These are phyloP conservation scores for Macrocystidia cucumis DNA, from an alignment of 1,284 basidiomycete species.

Conservation along the genomic window DNA sequence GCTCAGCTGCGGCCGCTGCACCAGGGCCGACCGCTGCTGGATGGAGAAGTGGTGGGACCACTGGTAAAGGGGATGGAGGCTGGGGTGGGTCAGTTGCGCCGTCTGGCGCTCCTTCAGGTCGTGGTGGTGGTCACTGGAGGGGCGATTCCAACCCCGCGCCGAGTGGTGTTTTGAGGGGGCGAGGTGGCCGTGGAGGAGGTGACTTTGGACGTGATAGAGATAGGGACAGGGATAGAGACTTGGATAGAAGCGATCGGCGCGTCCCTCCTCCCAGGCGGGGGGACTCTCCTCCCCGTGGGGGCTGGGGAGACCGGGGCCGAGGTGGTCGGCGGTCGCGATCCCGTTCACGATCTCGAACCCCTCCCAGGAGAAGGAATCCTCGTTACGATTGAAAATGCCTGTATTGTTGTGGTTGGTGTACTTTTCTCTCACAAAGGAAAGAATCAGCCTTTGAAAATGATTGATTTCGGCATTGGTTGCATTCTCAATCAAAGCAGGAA, in stretches of 20 bases:
- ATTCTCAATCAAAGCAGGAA: no score
- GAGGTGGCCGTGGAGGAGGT: slow-evolving; percentile 35
- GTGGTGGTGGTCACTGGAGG: slow-evolving; percentile 64
- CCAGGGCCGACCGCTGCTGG: slow-evolving; percentile 24
- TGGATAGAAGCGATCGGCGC: slow-evolving; percentile 20
- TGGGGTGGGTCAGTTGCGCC: slow-evolving; percentile 32
- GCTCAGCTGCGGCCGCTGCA: slow-evolving; percentile 26
- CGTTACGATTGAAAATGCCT: no score
- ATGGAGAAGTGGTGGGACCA: slow-evolving; percentile 29
- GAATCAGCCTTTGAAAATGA: no score
- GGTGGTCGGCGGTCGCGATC: slow-evolving; percentile 25
- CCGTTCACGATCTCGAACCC: slow-evolving; percentile 21
- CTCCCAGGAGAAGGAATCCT: slow-evolving; percentile 15
- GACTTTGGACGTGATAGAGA: slow-evolving; percentile 25
- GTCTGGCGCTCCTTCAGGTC: slow-evolving; percentile 25
- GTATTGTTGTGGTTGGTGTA: no score
- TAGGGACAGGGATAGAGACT: slow-evolving; percentile 24
- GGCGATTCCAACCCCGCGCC: slow-evolving; percentile 46
- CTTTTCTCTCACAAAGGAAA: no score
- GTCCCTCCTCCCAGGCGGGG: slow-evolving; percentile 38
- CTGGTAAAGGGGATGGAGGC: slow-evolving; percentile 32
- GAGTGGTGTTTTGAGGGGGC: slow-evolving; percentile 27
- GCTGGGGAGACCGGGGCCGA: slow-evolving; percentile 28
- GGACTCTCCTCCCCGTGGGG: slow-evolving; percentile 33
- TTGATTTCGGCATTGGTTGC: no score